Percentiles rank a stretch among this genome's conserved stretches.
Conservation (phyloP, 1,284 basidiomycete species). For the Spongispora temasekensis region DNA sequence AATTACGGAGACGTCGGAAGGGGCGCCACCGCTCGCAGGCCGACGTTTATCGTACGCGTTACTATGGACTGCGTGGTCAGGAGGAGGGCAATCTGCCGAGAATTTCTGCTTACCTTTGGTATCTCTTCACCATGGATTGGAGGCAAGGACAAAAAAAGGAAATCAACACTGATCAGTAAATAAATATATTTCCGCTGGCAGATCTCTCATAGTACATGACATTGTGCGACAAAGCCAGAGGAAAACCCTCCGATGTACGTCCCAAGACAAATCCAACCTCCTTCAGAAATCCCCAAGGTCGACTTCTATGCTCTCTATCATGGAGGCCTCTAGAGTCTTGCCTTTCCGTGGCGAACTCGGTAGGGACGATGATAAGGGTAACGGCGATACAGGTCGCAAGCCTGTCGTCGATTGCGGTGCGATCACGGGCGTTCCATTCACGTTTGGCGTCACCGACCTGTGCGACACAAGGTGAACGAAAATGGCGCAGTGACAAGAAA, state of each 20-base stretch:
- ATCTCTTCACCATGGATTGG: too few relatives aligned
- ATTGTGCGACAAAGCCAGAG: background rate
- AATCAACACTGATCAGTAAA: too few relatives aligned
- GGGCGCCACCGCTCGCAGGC: too few relatives aligned
- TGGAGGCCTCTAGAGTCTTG: slow-evolving; percentile 55
- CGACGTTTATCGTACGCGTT: too few relatives aligned
- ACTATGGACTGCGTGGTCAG: too few relatives aligned
- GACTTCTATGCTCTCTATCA: slow-evolving; percentile 70
- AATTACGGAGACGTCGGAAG: too few relatives aligned
- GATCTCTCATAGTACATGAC: background rate
- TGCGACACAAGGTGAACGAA: slow-evolving; percentile 11
- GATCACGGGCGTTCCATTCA: slow-evolving; percentile 32
- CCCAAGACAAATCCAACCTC: background rate
- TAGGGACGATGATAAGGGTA: slow-evolving; percentile 37
- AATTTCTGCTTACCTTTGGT: too few relatives aligned
- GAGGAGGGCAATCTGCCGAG: too few relatives aligned
- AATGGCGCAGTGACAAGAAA: slow-evolving; percentile 3
- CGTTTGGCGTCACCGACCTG: slow-evolving; percentile 55
- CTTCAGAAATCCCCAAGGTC: slow-evolving; percentile 75
- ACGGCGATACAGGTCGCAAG: slow-evolving; percentile 44
- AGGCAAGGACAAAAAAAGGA: too few relatives aligned
- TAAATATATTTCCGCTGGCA: slow-evolving; percentile 18
- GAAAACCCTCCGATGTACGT: background rate
- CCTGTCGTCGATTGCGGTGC: slow-evolving; percentile 24
- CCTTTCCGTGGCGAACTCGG: slow-evolving; percentile 31